Conservation (phyloP, 805 yeast genomes). For the Scheffersomyces lignosus region DNA sequence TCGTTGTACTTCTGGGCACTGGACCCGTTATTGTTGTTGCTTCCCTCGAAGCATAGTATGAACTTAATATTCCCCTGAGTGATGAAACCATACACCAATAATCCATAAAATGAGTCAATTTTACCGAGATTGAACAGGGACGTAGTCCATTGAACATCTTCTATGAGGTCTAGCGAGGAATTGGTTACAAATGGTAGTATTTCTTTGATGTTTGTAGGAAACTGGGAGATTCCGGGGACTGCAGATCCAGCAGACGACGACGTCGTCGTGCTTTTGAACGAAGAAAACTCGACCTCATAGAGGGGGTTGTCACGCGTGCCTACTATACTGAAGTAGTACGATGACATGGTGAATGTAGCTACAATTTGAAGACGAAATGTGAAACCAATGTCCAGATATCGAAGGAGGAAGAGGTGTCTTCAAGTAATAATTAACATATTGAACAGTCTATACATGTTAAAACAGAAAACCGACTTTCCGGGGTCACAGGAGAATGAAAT, state of each 20-base stretch:
- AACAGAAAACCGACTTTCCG: too few species aligned
- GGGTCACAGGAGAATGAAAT: too few species aligned
- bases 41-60: slow-evolving; percentile 49
- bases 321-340: slow-evolving; percentile 85
- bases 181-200: slow-evolving; percentile 86
- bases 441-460: too few species aligned
- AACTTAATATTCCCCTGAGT: slow-evolving; percentile 88
- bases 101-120: slow-evolving; percentile 84
- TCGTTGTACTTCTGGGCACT: slow-evolving; percentile 47
- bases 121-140: slow-evolving; percentile 67
- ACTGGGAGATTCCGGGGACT: slow-evolving; percentile 54
- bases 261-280: slow-evolving; percentile 44
- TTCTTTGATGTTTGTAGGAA: slow-evolving; percentile 71
- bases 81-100: slow-evolving; percentile 76
- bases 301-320: slow-evolving; percentile 86
- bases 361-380: slow-evolving; percentile 2
- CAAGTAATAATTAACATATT: too few species aligned
- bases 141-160: slow-evolving; percentile 81
- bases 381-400: too few species aligned
- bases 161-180: slow-evolving; percentile 86
- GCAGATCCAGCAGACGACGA: slow-evolving; percentile 8
- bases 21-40: slow-evolving; percentile 33
- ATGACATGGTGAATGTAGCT: slow-evolving; percentile 41
- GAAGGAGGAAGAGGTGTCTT: too few species aligned
- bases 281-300: slow-evolving; percentile 84